Evolutionary conservation across 2,329 filamentous ascomycete species (phyloP).

Genomic region (Byssothecium circinans): DNA sequence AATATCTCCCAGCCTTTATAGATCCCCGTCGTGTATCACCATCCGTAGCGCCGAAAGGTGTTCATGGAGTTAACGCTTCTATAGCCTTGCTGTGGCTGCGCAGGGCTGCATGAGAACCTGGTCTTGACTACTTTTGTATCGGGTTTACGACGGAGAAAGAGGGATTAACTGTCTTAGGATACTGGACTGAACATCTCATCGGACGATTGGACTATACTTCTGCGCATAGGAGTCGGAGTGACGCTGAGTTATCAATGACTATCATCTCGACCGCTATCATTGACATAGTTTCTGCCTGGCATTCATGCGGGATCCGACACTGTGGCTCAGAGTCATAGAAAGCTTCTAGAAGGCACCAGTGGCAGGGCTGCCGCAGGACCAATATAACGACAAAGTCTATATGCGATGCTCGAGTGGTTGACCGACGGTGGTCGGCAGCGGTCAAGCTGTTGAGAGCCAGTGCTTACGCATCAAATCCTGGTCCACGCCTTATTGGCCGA

Average conservation of each 20-base stretch:
- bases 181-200: too few relatives aligned
- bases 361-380: not conserved
- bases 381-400: not conserved
- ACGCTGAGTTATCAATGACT: too few relatives aligned
- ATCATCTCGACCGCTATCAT: too few relatives aligned
- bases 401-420: not conserved
- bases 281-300: too few relatives aligned
- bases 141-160: not conserved
- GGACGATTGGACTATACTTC: too few relatives aligned
- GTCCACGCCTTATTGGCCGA: not conserved
- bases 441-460: not conserved
- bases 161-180: not conserved
- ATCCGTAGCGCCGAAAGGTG: not conserved
- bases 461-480: constrained; percentile 5
- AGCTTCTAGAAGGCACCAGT: not conserved
- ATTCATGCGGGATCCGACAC: too few relatives aligned
- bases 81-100: not conserved
- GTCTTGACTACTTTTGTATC: not conserved
- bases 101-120: not conserved
- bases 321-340: not conserved
- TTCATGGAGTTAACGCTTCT: not conserved
- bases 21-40: not conserved
- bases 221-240: too few relatives aligned
- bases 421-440: not conserved
- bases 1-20: not conserved